phyloP scores from a whole-genome alignment of 306 rosid species.

The Casuarina equisetifolia region DNA sequence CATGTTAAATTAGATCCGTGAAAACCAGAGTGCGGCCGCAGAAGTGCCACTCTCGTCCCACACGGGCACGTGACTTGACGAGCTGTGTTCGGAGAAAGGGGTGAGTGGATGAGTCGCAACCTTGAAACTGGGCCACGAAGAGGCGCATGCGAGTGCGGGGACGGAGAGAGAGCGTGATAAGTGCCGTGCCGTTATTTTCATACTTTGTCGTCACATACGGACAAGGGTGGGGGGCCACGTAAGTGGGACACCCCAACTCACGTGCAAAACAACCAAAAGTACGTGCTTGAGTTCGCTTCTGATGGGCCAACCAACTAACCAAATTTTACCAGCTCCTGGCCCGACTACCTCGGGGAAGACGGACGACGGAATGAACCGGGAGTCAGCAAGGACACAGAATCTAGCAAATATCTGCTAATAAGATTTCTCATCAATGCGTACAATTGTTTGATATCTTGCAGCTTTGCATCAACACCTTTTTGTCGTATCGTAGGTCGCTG shows the following conservation, averaged over 20 bases:
- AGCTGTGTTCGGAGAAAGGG: no score
- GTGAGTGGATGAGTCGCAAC: no score
- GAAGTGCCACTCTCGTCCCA: no score
- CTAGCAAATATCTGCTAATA: not conserved
- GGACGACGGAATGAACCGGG: not conserved
- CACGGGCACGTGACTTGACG: no score
- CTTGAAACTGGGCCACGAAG: not conserved
- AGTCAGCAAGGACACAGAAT: not conserved
- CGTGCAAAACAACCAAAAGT: constrained; percentile 44
- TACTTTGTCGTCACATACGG: constrained; percentile 21
- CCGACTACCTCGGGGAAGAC: not conserved
- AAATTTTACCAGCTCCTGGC: not conserved
- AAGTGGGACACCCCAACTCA: constrained; percentile 47
- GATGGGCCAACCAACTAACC: constrained; percentile 9
- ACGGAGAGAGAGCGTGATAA: constrained; percentile 16
- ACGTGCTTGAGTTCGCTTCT: not conserved
- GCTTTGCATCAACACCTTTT: no score
- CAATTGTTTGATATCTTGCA: no score
- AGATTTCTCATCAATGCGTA: not conserved
- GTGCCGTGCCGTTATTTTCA: constrained; percentile 26
- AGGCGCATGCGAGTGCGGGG: not conserved
- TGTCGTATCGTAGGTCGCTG: no score
- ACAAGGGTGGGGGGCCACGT: constrained; percentile 54
- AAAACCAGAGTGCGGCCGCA: no score
- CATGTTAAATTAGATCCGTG: no score